phyloP scores from a whole-genome alignment of 2,329 filamentous ascomycete genomes.

The Fusarium veterinarium region DNA sequence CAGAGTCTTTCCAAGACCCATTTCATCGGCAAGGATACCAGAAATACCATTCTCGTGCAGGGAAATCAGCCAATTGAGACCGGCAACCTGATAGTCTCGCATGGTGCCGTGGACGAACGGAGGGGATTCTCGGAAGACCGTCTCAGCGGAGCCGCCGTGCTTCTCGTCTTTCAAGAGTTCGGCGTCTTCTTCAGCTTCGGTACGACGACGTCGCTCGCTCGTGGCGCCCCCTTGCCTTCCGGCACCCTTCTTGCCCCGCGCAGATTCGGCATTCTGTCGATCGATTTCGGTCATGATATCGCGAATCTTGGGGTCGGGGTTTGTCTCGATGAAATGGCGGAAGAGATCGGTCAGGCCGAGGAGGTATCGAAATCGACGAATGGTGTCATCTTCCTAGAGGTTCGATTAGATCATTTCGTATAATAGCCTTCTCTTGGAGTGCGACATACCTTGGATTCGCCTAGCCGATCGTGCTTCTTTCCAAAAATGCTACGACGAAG shows the following conservation, averaged over 20 bases:
- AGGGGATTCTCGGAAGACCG: conserved; percentile 93
- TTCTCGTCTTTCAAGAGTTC: conserved; percentile 90
- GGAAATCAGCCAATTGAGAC: conserved; percentile 97
- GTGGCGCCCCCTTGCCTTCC: conserved; percentile 86
- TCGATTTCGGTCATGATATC: conserved; percentile 96
- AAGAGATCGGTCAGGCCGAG: conserved; percentile 96
- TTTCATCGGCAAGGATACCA: conserved; percentile 96
- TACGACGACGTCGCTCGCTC: conserved; percentile 82
- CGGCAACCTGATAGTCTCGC: conserved; percentile 96
- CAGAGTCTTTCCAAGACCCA: conserved; percentile 97
- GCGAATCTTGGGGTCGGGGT: conserved; percentile 93
- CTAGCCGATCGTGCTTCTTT: conserved; percentile 92
- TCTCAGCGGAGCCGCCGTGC: conserved; percentile 84
- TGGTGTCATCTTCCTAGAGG: conserved; percentile 88
- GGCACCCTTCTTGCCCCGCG: conserved; percentile 77
- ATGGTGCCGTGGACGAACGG: conserved; percentile 88
- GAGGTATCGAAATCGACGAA: conserved; percentile 93
- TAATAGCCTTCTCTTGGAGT: conserved; percentile 5
- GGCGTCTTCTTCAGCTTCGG: conserved; percentile 97
- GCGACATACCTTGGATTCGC: conserved; percentile 83
- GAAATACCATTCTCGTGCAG: conserved; percentile 99
- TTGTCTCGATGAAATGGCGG: conserved; percentile 98
- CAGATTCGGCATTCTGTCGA: conserved; percentile 83
- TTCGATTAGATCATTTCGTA: conserved; percentile 3
- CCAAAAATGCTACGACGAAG: conserved; percentile 92